Base-by-base conservation (phyloP, 2,329 filamentous ascomycete genomes). In the Fusarium sp. region DNA sequence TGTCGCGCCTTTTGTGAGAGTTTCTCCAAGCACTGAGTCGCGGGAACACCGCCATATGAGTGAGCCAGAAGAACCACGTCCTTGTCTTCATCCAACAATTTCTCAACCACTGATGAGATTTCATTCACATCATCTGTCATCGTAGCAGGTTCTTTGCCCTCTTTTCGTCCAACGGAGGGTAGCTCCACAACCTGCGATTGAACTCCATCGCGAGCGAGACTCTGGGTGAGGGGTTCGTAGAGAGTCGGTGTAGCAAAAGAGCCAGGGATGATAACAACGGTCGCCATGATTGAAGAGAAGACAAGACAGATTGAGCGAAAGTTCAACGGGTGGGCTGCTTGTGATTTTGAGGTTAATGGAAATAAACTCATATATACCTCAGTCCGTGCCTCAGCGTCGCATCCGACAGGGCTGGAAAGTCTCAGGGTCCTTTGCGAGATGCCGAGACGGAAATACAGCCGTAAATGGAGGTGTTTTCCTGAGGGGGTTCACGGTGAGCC, bases 21-120 rank as follows among this genome's bases (percentile, higher is more conserved):
- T 10, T 32, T 54, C 5, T 67, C 46, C 4, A 67, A 22, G 6
- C 56, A 37, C 14, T 67, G 64, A 2, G 64, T 65, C 5, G 32
- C 56, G 4, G 64, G 61, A 6, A 67, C 49, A 3, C 64, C 64
- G 4, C 61, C 55, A 7, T 65, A 65, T 5, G 64, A 67, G 24
- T 65, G 61, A 24, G 51, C 42, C 27, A 67, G 18, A 6, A 67
- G 16, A 18, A 54, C 14, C 5, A 67, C 56, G 4, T 57, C 37
- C 22, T 34, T 56, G 1, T 46, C 51, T 4, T 60, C 13, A 4
- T 65, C 55, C 2, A 67, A 13, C 7, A 65, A 12, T 10, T 32
- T 51, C 18, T 48, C 30, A 4, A 49, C 51, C 1, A 53, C 37
- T 6, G 27, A 14, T 16, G 40, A 25, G 13, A 67, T 67, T 22